Conservation (phyloP, 2,329 filamentous ascomycete genomes). For the Venturia effusa region DNA sequence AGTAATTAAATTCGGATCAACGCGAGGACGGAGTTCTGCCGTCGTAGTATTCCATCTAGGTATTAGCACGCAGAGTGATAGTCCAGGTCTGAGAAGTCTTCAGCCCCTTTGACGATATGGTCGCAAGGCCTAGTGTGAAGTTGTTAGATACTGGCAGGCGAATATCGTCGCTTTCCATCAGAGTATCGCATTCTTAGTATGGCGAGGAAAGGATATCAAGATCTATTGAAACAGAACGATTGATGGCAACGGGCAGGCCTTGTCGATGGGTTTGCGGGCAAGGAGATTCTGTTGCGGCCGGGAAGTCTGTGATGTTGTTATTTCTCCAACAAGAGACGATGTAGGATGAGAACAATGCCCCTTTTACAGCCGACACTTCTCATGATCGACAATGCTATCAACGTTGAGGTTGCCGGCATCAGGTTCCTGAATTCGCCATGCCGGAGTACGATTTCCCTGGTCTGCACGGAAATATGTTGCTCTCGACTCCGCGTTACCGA, state of each 20-base stretch:
- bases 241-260: constrained; percentile 44
- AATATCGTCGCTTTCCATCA: constrained; percentile 43
- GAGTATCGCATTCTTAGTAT: constrained; percentile 53
- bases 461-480: constrained; percentile 45
- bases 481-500: constrained; percentile 37
- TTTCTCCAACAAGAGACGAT: constrained; percentile 14
- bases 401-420: constrained; percentile 46
- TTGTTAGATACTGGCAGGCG: constrained; percentile 37
- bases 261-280: constrained; percentile 38
- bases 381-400: constrained; percentile 50
- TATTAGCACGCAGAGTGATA: neutral
- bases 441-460: constrained; percentile 55
- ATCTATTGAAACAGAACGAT: constrained; percentile 48
- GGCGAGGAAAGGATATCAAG: constrained; percentile 50
- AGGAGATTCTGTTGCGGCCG: constrained; percentile 31
- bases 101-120: neutral
- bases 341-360: constrained; percentile 40
- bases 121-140: no score
- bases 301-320: neutral
- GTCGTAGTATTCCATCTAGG: neutral
- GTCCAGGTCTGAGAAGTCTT: neutral
- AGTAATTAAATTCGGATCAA: neutral
- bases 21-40: neutral
- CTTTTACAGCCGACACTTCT: constrained; percentile 51
- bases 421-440: constrained; percentile 50